These are phyloP conservation scores for Litchi chinensis DNA, from an alignment of 345 rosid species.

Conservation along the genomic window DNA sequence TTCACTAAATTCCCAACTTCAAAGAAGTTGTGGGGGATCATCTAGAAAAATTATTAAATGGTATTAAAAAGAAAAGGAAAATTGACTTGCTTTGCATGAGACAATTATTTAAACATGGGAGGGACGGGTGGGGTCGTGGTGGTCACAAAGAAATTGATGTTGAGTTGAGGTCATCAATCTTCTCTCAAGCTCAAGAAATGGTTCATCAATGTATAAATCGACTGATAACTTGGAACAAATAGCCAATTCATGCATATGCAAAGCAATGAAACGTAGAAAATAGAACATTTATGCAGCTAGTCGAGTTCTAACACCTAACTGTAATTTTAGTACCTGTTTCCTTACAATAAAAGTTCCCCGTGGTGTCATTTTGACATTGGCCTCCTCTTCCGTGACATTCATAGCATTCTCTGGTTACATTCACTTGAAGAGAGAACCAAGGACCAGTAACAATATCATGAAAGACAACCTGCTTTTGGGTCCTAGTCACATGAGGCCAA, in stretches of 20 bases:
- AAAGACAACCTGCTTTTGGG: background rate
- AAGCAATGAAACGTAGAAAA: background rate
- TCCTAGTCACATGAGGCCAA: slow-evolving; percentile 20
- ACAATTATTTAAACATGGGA: too few species aligned
- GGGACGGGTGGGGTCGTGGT: too few species aligned
- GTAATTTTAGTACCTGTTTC: background rate
- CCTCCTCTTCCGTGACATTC: slow-evolving; percentile 20
- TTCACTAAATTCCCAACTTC: too few species aligned
- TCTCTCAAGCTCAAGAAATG: background rate
- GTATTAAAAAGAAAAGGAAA: background rate
- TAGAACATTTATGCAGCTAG: background rate
- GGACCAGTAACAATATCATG: slow-evolving; percentile 11
- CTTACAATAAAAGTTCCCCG: background rate
- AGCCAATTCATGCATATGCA: background rate
- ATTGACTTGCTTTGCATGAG: too few species aligned
- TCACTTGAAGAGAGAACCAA: slow-evolving; percentile 24
- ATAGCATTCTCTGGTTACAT: background rate
- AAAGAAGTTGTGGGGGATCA: too few species aligned
- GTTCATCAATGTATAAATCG: background rate
- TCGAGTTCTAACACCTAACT: background rate
- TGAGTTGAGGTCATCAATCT: too few species aligned
- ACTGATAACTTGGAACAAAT: too few species aligned
- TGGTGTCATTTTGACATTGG: background rate
- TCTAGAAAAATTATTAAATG: too few species aligned
- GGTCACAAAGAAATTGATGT: too few species aligned